Conservation (phyloP, 176 grass and related monocot genomes). For the Oryza officinalis region DNA sequence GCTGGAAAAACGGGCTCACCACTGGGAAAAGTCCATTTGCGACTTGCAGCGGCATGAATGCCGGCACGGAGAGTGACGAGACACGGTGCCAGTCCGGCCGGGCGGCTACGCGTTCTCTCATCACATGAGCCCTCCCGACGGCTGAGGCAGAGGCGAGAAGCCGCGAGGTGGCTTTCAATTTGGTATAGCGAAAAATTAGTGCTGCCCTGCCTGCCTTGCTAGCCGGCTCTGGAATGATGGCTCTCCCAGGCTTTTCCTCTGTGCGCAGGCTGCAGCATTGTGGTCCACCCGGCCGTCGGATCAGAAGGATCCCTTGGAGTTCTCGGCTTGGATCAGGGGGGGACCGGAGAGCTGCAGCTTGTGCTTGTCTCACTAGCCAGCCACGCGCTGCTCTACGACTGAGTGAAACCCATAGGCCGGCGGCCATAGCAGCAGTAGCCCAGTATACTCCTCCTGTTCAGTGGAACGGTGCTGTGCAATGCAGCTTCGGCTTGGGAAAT, state of each 20-base stretch:
- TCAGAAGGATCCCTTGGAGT: conserved; percentile 28
- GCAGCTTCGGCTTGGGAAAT: background rate
- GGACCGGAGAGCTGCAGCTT: background rate
- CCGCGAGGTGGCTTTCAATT: no score
- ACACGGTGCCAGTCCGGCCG: no score
- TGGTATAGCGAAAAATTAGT: background rate
- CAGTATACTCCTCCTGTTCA: no score
- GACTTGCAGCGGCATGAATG: background rate
- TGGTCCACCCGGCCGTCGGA: background rate
- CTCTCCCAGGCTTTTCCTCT: background rate
- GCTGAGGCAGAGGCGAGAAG: no score
- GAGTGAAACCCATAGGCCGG: no score
- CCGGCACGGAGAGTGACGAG: no score
- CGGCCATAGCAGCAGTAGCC: no score
- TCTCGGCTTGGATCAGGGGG: background rate
- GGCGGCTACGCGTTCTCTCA: no score
- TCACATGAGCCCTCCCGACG: background rate
- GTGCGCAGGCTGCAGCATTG: conserved; percentile 1
- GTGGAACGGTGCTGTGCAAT: background rate
- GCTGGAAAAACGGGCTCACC: background rate
- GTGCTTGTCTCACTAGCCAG: background rate
- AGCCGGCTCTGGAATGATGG: conserved; percentile 15
- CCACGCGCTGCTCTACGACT: no score
- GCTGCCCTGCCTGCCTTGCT: no score
- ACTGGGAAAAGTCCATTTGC: no score